Evolutionary conservation across 2,329 filamentous ascomycete genomes (phyloP).

Genomic region (Knufia petricola): DNA sequence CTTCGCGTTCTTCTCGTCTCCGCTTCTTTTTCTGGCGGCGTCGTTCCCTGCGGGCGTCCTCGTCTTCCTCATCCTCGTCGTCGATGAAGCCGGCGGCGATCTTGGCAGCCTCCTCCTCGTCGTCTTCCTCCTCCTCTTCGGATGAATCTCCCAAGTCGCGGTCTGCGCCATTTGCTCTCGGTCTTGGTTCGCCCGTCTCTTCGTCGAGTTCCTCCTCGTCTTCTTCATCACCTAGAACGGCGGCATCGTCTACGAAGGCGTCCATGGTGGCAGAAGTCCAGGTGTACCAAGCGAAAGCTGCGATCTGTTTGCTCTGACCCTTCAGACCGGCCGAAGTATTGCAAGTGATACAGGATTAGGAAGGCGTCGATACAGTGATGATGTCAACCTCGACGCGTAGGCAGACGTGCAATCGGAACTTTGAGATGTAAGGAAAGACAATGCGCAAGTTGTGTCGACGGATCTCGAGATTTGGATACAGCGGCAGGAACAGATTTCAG

Average conservation of each 20-base stretch:
- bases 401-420: background rate
- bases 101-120: conserved; percentile 77
- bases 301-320: background rate
- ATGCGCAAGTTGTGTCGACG: too few relatives aligned
- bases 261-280: conserved; percentile 15
- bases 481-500: too few relatives aligned
- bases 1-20: conserved; percentile 67
- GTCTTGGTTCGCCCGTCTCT: conserved; percentile 53
- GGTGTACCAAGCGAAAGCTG: background rate
- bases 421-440: too few relatives aligned
- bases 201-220: conserved; percentile 77
- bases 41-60: conserved; percentile 53
- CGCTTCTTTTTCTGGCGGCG: conserved; percentile 64
- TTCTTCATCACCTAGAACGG: conserved; percentile 75
- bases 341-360: background rate
- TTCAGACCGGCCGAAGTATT: background rate
- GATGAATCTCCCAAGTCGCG: conserved; percentile 67
- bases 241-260: conserved; percentile 71
- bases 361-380: too few relatives aligned
- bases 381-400: background rate
- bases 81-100: conserved; percentile 94
- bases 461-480: too few relatives aligned
- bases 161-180: conserved; percentile 32
- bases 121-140: conserved; percentile 85
- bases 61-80: conserved; percentile 72